Percentiles rank a stretch among this genome's conserved stretches.
These are phyloP conservation scores for Diaporthe citrichinensis DNA, from an alignment of 2,329 filamentous ascomycete genomes.

Conservation along the genomic window DNA sequence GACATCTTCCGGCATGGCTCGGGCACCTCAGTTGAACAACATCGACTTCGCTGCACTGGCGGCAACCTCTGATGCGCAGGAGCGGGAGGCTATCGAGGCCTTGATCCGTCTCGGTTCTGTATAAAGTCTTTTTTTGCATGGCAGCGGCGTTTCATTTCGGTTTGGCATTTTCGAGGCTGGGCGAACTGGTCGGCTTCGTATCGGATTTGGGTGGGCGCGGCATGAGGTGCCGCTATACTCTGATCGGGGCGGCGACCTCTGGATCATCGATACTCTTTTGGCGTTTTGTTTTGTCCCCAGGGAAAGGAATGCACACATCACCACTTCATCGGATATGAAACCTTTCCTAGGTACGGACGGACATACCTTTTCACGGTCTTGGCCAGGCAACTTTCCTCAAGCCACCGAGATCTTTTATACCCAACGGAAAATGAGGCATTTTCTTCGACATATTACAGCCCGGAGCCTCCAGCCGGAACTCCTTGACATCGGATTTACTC, in stretches of 20 bases:
- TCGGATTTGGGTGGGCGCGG: conserved; percentile 14
- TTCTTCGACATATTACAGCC: conserved; percentile 15
- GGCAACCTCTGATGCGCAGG: conserved; percentile 75
- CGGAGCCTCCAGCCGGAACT: background rate
- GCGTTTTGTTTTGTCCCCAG: conserved; percentile 33
- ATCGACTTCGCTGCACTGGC: conserved; percentile 67
- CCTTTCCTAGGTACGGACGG: conserved; percentile 12
- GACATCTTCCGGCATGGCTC: conserved; percentile 65
- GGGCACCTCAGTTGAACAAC: conserved; percentile 64
- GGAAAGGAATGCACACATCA: conserved; percentile 35
- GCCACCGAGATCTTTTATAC: conserved; percentile 25
- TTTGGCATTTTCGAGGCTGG: conserved; percentile 37
- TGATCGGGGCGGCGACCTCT: conserved; percentile 42
- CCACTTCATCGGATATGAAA: conserved; percentile 17
- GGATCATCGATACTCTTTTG: conserved; percentile 40
- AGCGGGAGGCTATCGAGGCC: conserved; percentile 86
- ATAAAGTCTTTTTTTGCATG: conserved; percentile 70
- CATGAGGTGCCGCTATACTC: conserved; percentile 21
- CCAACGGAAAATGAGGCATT: conserved; percentile 18
- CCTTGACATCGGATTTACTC: background rate
- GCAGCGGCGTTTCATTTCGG: conserved; percentile 63
- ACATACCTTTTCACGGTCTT: conserved; percentile 22
- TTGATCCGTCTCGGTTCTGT: conserved; percentile 85
- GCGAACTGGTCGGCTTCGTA: conserved; percentile 27
- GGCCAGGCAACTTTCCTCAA: background rate